Evolutionary conservation across 2,329 filamentous ascomycete genomes (phyloP), one percentile per base, ranked within the genome.

Genomic region (Clonostachys byssicola): DNA sequence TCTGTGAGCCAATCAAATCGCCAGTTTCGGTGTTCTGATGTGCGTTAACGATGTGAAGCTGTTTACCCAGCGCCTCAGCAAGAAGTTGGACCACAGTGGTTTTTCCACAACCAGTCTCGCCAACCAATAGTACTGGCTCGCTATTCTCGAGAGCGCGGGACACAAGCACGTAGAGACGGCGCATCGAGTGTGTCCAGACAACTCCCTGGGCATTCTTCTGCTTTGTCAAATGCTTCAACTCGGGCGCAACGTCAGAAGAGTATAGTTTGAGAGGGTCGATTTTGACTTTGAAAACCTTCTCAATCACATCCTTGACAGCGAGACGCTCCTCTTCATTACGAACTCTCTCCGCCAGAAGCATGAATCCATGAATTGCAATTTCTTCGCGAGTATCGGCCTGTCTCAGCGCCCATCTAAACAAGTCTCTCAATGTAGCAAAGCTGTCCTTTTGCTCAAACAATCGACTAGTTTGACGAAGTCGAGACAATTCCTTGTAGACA

Each of bases 1-100:
- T 76, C 64, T 99, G 94, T 4, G 94, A 94, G 53, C 94, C 94
- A 54, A 99, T 97, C 12, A 99, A 75, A 65, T 99, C 94, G 14
- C 94, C 92, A 0, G 95, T 97, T 64, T 99, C 95, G 1, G 94
- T 92, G 54, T 99, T 99, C 56, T 97, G 92, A 66, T 99, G 95
- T 4, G 95, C 94, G 61, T 99, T 99, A 59, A 99, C 86, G 56
- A 92, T 94, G 55, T 92, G 85, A 38, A 99, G 72, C 52, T 88
- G 74, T 57, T 86, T 90, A 14, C 76, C 73, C 52, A 89, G 78
- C 5, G 89, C 86, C 59, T 95, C 87, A 4, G 94, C 91, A 46
- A 97, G 78, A 61, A 96, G 79, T 63, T 99, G 94, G 55, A 90
- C 95, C 7, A 99, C 88, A 3, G 92, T 96, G 0, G 94, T 99